Base-by-base conservation (phyloP, 2,329 filamentous ascomycete genomes). In the Fusarium pseudocircinatum region DNA sequence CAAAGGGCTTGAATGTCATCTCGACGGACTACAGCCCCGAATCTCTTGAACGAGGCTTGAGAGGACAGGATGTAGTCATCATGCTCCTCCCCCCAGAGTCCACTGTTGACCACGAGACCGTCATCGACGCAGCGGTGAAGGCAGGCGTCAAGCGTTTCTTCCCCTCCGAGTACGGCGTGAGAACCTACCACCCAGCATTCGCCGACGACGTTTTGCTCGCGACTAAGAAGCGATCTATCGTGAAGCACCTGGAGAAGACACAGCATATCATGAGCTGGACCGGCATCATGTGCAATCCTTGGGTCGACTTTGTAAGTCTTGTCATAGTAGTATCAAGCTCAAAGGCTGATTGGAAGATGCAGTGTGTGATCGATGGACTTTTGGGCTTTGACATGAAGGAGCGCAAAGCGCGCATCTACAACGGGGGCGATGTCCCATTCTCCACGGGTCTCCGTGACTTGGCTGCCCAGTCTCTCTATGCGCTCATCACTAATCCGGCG, bases 391-490 rank as follows among this genome's bases (percentile, higher is more conserved):
- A 40, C 39, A 40, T 40, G 39, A 40, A 40, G 39, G 22, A 40
- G 22, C 39, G 39, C 13, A 40, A 40, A 40, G 39, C 20, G 3
- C 22, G 50, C n/a, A 63, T 63, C 30, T 63, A 56, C 42, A 63
- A 63, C 14, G 49, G 60, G 10, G 60, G 60, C 20, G 42, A 63
- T 63, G 30, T 63, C 30, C 60, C 60, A 34, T 63, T 63, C 18
- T 63, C 60, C 50, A 63, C 50, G 40, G 49, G 60, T 40, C 49
- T 54, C 50, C 60, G 60, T 43, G 60, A 63, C 32, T 52, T 63
- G 50, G 60, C 50, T 46, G 60, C 47, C n/a, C 50, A 63, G 37
- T 34, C 60, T 37, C 60, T 63, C 39, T 63, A 39, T 42, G 42
- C 49, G 49, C 60, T 63, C 39, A 40, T 63, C 42, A 63, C 60